Evolutionary conservation across 768 basidiomycete genomes (phyloP), one percentile per base, ranked within the genome.

Genomic region (Inosperma sp.): DNA sequence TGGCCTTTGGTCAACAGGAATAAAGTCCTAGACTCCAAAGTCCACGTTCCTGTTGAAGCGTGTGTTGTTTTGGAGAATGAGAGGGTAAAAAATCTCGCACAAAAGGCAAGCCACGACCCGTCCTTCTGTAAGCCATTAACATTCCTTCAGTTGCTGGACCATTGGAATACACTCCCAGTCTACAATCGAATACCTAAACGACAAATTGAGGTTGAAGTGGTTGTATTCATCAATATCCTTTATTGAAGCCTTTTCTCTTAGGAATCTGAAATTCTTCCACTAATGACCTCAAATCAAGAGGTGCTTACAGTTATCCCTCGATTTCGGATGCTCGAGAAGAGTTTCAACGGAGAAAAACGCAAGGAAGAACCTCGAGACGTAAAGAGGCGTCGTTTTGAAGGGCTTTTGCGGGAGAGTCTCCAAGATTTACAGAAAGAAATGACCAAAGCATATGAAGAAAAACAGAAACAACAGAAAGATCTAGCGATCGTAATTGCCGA

Each of bases 1-100:
- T 98, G 93, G 93, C 89, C 90, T 0, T 69, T 96, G 29, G 72
- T 88, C 43, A 82, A 84, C 35, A 79, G 88, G 48, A 97, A 96
- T 72, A 97, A 97, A 68, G 83, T 98, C 23, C 88, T 93, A 51
- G 92, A 93, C 55, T 81, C 76, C 0, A 67, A 65, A 48, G 81
- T 93, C 45, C 79, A 81, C 50, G 68, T 78, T 14, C 80, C 83
- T 5, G 81, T 96, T 12, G 72, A 78, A 60, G 58, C 54, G 2
- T 80, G 83, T 40, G 59, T 75, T 2, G 70, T 76, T 26, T 75
- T 78, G 0, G 80, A 80, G 27, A 77, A 88, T 48, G 78, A 81
- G 45, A 66, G 58, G 7, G 68, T 89, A 44, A 80, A 78, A 54
- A 64, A 63, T 6, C 56, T 86, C 25, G 85, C 92, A 1, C 73